These are phyloP conservation scores for Suillus lakei DNA, from an alignment of 768 basidiomycete genomes.

Conservation along the genomic window DNA sequence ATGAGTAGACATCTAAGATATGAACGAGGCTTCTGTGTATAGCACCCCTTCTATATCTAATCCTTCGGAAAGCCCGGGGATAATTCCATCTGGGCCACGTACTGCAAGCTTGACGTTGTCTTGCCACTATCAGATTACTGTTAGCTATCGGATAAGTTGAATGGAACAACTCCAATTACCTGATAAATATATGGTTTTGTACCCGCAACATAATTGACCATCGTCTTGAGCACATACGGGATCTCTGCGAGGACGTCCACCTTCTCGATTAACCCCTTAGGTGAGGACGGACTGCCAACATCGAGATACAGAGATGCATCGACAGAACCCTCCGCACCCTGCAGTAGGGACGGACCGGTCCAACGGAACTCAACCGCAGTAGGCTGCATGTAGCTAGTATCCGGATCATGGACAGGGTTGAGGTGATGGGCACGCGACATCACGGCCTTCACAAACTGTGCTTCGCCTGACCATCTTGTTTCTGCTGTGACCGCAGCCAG, in stretches of 20 bases:
- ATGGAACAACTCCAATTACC: conserved; percentile 44
- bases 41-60: conserved; percentile 64
- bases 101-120: conserved; percentile 59
- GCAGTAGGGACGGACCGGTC: conserved; percentile 69
- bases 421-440: conserved; percentile 72
- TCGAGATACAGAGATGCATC: conserved; percentile 60
- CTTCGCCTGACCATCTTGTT: conserved; percentile 75
- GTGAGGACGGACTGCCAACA: conserved; percentile 59
- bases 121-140: conserved; percentile 48
- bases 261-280: conserved; percentile 85
- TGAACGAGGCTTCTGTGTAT: conserved; percentile 93
- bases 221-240: conserved; percentile 89
- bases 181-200: conserved; percentile 96
- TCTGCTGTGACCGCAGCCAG: conserved; percentile 79
- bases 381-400: conserved; percentile 84
- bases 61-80: conserved; percentile 45
- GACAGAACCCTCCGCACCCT: conserved; percentile 55
- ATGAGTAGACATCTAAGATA: conserved; percentile 50
- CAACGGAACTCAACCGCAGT: conserved; percentile 73
- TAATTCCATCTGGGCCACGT: conserved; percentile 43
- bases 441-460: conserved; percentile 49
- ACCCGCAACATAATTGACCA: conserved; percentile 91
- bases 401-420: conserved; percentile 63
- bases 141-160: not conserved
- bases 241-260: conserved; percentile 96